Evolutionary conservation across 352 stramenopile genomes (phyloP), one percentile per base, ranked within the genome.

Genomic region (Porosira glacialis): DNA sequence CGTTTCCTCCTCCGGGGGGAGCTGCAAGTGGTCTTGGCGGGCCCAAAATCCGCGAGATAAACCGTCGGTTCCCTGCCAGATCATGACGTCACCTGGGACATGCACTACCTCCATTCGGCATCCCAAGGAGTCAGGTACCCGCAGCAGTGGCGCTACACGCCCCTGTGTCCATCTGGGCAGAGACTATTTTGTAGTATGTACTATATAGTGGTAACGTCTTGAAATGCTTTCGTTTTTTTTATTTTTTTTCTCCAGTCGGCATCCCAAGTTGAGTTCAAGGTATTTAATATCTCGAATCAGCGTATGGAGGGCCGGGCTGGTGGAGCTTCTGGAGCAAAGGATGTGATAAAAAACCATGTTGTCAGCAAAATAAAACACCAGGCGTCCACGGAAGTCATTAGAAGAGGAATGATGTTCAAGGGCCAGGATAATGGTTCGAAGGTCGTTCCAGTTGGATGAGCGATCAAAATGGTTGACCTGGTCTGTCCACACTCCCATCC

Each of bases 71-170:
- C 75, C 74, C 45, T 78, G 64, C 17, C 45, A 49, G n/a, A 81
- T 86, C 73, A 86, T 86, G n/a, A 67, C 13, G 8, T 50, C 74
- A 0, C 79, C 70, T 10, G 66, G 28, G 1, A 81, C 59, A 51
- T 81, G 75, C 53, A 83, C 51, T 0, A 82, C 8, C 35, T 74
- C 59, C 0, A 87, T 13, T 2, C 33, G 39, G 0, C 66, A 17
- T 7, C 51, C 47, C n/a, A n/a, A n/a, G n/a, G n/a, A n/a, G n/a
- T n/a, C n/a, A n/a, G n/a, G n/a, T n/a, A n/a, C n/a, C n/a, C n/a
- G n/a, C n/a, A n/a, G n/a, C n/a, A n/a, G n/a, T n/a, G n/a, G n/a
- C n/a, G n/a, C n/a, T n/a, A n/a, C n/a, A n/a, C n/a, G n/a, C n/a
- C n/a, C n/a, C n/a, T n/a, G n/a, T n/a, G n/a, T n/a, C n/a, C n/a